A percentile compares a stretch with the other conserved stretches of the same genome.
Evolutionary conservation across 805 yeast genomes (phyloP).

Genomic region (Wickerhamiella brachini): DNA sequence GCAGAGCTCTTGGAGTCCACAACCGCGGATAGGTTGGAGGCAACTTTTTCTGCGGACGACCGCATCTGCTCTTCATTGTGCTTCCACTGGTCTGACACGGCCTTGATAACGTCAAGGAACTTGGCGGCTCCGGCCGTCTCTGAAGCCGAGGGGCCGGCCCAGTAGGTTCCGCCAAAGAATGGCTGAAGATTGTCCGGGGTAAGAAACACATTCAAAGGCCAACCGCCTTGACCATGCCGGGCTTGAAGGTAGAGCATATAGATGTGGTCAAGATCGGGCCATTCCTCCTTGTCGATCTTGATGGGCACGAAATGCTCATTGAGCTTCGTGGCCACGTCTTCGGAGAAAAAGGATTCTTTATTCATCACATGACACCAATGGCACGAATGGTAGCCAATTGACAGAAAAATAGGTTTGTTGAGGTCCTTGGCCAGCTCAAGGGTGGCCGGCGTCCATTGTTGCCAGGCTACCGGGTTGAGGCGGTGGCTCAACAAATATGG

Average conservation of each 20-base stretch:
- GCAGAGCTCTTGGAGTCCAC: conserved; percentile 17
- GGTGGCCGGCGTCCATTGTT: conserved; percentile 24
- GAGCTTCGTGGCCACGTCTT: conserved; percentile 19
- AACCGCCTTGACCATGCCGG: conserved; percentile 26
- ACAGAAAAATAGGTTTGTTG: conserved; percentile 25
- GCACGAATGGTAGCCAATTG: conserved; percentile 27
- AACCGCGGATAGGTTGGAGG: conserved; percentile 15
- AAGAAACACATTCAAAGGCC: conserved; percentile 29
- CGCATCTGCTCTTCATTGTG: conserved; percentile 18
- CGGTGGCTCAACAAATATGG: conserved; percentile 21
- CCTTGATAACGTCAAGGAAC: conserved; percentile 21
- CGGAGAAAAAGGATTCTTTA: conserved; percentile 21
- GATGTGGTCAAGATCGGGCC: conserved; percentile 29
- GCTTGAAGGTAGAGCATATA: conserved; percentile 28
- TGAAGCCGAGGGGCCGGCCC: conserved; percentile 24
- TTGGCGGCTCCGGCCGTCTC: conserved; percentile 8
- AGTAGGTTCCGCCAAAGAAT: conserved; percentile 27
- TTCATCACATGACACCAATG: conserved; percentile 30
- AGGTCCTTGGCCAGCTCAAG: conserved; percentile 20
- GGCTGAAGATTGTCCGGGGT: conserved; percentile 25
- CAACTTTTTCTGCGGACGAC: conserved; percentile 18
- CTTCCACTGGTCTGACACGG: conserved; percentile 23
- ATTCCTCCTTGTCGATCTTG: conserved; percentile 27
- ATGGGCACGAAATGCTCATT: conserved; percentile 25
- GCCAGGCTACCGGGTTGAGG: conserved; percentile 27